Conservation (phyloP, 1,284 basidiomycete genomes). For the Ceratobasidium sp. region DNA sequence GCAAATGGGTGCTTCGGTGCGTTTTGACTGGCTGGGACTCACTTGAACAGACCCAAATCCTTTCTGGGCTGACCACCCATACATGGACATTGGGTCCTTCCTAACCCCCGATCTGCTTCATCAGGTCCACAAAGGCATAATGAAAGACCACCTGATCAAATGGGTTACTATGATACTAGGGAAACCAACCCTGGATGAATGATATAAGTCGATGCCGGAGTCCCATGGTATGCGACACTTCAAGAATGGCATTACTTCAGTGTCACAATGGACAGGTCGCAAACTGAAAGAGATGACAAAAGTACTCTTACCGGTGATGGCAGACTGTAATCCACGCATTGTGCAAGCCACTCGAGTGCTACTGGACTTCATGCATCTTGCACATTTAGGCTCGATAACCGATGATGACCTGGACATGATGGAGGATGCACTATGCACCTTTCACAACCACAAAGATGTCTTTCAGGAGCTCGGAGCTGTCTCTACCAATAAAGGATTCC, state of each 20-base stretch:
- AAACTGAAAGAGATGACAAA: slow-evolving; percentile 36
- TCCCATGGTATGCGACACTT: slow-evolving; percentile 25
- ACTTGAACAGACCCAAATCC: slow-evolving; percentile 26
- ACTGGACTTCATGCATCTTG: slow-evolving; percentile 51
- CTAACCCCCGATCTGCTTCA: slow-evolving; percentile 49
- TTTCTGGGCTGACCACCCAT: slow-evolving; percentile 46
- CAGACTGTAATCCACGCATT: neutral
- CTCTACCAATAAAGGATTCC: slow-evolving; percentile 7
- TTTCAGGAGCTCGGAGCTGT: slow-evolving; percentile 37
- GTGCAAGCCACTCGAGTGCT: slow-evolving; percentile 45
- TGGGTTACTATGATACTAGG: slow-evolving; percentile 42
- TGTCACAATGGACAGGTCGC: slow-evolving; percentile 37
- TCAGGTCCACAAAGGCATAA: slow-evolving; percentile 50
- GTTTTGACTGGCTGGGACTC: neutral
- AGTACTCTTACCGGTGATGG: neutral
- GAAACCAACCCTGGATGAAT: slow-evolving; percentile 34
- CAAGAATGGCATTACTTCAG: slow-evolving; percentile 28
- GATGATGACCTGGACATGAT: slow-evolving; percentile 31
- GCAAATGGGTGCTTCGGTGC: neutral
- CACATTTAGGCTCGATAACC: slow-evolving; percentile 9
- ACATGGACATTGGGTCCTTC: slow-evolving; percentile 36
- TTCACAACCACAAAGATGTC: slow-evolving; percentile 28
- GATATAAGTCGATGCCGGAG: slow-evolving; percentile 24
- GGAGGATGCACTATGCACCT: slow-evolving; percentile 6
- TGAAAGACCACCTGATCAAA: slow-evolving; percentile 46